Percentiles rank a stretch among this genome's conserved stretches.
Conservation (phyloP, 148 eudicot species). For the Vaccinium corymbosum region DNA sequence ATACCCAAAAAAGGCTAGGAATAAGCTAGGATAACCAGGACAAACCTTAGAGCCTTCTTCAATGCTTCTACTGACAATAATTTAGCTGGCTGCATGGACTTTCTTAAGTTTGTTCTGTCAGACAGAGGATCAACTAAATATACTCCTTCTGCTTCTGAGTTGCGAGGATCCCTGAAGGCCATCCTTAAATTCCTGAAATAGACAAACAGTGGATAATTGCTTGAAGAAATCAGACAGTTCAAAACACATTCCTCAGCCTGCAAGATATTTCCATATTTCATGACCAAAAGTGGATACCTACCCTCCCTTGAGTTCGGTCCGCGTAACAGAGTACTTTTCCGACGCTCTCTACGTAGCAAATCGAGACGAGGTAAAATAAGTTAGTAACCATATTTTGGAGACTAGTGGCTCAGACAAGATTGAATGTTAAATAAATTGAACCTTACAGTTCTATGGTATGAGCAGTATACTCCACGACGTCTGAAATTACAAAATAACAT, state of each 20-base stretch:
- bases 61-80: conserved; percentile 80
- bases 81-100: conserved; percentile 47
- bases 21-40: neutral
- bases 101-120: conserved; percentile 38
- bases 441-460: conserved; percentile 70
- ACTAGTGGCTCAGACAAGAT: neutral
- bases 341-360: conserved; percentile 56
- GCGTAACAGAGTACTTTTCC: conserved; percentile 54
- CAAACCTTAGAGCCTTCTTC: conserved; percentile 80
- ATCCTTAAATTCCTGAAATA: conserved; percentile 69
- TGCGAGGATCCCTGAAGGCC: conserved; percentile 58
- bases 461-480: conserved; percentile 72
- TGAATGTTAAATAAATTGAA: conserved; percentile 6
- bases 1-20: neutral
- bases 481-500: conserved; percentile 40
- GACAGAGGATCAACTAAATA: conserved; percentile 61
- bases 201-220: neutral
- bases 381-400: neutral
- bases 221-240: neutral
- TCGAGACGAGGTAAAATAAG: neutral
- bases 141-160: conserved; percentile 72
- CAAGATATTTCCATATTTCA: neutral
- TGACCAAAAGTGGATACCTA: conserved; percentile 27
- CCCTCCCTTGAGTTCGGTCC: conserved; percentile 95
- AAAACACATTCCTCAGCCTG: neutral